phyloP scores from a whole-genome alignment of 371 early-diverging fungal species.

The Rhizomucor pusillus region DNA sequence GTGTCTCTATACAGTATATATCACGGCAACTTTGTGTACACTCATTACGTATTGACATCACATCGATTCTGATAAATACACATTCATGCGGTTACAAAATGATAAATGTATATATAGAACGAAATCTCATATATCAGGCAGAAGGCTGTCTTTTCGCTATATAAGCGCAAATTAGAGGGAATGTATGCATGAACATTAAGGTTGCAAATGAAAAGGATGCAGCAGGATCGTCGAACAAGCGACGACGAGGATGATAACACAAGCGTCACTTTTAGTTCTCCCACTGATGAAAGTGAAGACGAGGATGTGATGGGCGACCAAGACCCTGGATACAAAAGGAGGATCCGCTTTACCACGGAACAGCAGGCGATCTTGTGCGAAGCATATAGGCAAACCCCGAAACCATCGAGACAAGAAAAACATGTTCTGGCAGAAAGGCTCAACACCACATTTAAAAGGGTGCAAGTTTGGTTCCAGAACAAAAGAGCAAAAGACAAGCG shows the following conservation, averaged over 20 bases:
- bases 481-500: slow-evolving; percentile 1
- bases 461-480: slow-evolving; percentile 13
- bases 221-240: neutral
- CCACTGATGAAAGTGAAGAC: neutral
- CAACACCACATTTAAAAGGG: neutral
- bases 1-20: too few species aligned
- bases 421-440: neutral
- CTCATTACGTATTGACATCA: too few species aligned
- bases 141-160: neutral
- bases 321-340: neutral
- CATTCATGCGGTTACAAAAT: too few species aligned
- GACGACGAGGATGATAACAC: too few species aligned
- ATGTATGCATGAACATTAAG: neutral
- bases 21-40: too few species aligned
- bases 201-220: neutral
- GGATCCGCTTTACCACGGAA: neutral
- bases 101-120: too few species aligned
- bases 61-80: too few species aligned
- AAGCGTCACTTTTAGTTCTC: too few species aligned
- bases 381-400: neutral
- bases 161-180: neutral
- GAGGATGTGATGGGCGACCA: neutral
- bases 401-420: slow-evolving; percentile 1
- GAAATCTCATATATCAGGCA: too few species aligned
- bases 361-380: neutral